Evolutionary conservation across 2,329 filamentous ascomycete species (phyloP).

Genomic region (Epichloe typhina): DNA sequence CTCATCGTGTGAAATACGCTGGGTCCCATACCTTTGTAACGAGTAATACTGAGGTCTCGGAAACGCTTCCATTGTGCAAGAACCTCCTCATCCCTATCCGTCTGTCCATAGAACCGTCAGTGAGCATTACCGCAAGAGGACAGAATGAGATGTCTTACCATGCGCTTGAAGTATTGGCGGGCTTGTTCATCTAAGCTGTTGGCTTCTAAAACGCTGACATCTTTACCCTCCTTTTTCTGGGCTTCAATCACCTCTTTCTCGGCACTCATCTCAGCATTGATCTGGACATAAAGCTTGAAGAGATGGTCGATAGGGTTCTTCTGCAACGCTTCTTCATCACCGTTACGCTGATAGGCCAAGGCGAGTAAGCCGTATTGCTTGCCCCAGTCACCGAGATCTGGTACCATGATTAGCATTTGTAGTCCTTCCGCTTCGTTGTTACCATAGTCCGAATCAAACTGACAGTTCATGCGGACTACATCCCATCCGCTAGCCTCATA

Average conservation of each 20-base stretch:
- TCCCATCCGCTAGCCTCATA: constrained; percentile 63
- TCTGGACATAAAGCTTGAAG: constrained; percentile 69
- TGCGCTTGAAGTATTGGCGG: constrained; percentile 56
- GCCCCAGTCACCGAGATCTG: constrained; percentile 67
- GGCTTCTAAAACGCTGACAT: constrained; percentile 33
- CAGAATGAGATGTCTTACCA: constrained; percentile 22
- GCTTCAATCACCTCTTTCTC: constrained; percentile 55
- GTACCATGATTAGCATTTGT: not conserved
- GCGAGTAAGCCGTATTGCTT: constrained; percentile 65
- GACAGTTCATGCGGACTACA: constrained; percentile 53
- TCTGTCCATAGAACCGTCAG: constrained; percentile 16
- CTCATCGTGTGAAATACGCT: not conserved
- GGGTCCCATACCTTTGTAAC: constrained; percentile 36
- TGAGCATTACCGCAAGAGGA: not conserved
- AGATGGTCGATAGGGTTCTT: constrained; percentile 71
- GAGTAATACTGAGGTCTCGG: constrained; percentile 51
- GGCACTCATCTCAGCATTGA: constrained; percentile 51
- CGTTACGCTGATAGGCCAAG: constrained; percentile 62
- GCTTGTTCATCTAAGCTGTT: constrained; percentile 60
- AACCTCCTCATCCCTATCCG: constrained; percentile 49
- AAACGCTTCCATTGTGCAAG: constrained; percentile 52
- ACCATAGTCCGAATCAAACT: not conserved
- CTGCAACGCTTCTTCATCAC: constrained; percentile 56
- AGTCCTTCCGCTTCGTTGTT: not conserved
- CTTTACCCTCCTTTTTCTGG: constrained; percentile 39